Evolutionary conservation across 352 stramenopile genomes (phyloP).

Genomic region (Phytopythium cucurbitacearum): DNA sequence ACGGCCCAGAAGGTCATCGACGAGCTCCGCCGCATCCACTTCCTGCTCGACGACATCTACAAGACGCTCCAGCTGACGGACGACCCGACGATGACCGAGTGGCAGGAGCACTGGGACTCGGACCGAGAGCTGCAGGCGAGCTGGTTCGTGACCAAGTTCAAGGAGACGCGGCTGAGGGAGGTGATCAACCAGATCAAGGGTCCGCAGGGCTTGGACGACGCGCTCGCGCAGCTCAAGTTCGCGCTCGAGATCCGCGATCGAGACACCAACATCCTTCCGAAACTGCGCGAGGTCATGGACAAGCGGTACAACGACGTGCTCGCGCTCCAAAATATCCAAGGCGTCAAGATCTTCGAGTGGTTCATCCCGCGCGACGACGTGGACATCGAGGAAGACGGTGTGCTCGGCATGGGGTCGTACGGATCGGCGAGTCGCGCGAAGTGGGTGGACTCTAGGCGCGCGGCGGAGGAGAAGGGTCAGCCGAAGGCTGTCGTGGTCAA

Average conservation of each 20-base stretch:
- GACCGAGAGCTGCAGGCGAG: constrained; percentile 5
- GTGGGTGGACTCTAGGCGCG: constrained; percentile 2
- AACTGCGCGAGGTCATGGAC: constrained; percentile 14
- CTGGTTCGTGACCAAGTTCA: constrained; percentile 15
- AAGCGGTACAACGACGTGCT: constrained; percentile 9
- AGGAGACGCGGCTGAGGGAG: constrained; percentile 11
- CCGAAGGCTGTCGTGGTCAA: constrained; percentile 17
- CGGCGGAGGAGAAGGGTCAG: constrained; percentile 8
- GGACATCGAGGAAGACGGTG: constrained; percentile 9
- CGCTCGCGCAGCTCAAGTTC: constrained; percentile 2
- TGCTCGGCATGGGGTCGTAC: constrained; percentile 9
- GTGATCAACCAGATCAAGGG: constrained; percentile 6
- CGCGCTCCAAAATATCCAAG: constrained; percentile 3
- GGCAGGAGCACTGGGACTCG: constrained; percentile 6
- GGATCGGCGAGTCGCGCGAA: constrained; percentile 8
- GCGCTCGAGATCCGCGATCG: constrained; percentile 9
- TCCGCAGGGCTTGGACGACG: constrained; percentile 4
- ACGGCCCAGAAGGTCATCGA: constrained; percentile 8
- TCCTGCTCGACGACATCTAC: constrained; percentile 10
- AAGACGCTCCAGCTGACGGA: constrained; percentile 1
- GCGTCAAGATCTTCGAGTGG: constrained; percentile 14
- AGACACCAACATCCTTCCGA: neutral
- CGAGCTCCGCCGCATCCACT: constrained; percentile 9
- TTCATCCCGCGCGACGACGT: constrained; percentile 20
- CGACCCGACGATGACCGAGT: constrained; percentile 1